Percentiles rank a stretch among this genome's conserved stretches.
Evolutionary conservation across 495 filamentous ascomycete genomes (phyloP).

Genomic region (Penicillium argentinense): DNA sequence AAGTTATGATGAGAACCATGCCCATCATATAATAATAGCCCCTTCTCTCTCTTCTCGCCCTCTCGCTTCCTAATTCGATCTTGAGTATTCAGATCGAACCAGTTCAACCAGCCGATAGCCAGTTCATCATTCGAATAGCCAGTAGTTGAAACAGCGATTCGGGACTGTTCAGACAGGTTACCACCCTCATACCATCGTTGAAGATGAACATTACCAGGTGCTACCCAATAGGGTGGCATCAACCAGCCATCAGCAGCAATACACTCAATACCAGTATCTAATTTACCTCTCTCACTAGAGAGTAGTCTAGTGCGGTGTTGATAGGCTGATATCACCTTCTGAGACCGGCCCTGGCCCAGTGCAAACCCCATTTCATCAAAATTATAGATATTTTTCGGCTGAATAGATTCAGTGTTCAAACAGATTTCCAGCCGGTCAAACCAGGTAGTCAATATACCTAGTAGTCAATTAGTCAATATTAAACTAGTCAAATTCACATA

Average conservation of each 20-base stretch:
- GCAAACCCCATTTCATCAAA: not conserved
- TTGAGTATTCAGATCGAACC: not conserved
- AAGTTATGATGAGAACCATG: not conserved
- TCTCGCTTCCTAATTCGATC: not conserved
- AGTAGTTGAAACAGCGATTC: not conserved
- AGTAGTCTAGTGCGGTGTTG: not conserved
- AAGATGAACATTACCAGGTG: not conserved
- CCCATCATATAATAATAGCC: not conserved
- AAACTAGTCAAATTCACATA: no score
- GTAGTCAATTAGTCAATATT: not conserved
- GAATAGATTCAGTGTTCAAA: not conserved
- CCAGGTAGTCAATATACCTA: not conserved
- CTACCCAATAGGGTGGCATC: not conserved
- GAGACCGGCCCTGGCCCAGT: not conserved
- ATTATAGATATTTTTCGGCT: not conserved
- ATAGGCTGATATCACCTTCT: not conserved
- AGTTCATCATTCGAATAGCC: not conserved
- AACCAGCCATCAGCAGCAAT: not conserved
- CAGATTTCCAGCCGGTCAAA: not conserved
- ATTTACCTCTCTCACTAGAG: not conserved
- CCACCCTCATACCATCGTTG: not conserved
- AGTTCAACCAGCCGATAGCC: not conserved
- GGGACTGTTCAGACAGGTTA: not conserved
- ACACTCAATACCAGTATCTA: not conserved
- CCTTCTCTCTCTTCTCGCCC: not conserved